Evolutionary conservation across 1,284 basidiomycete species (phyloP), one percentile per base, ranked within the genome.

Genomic region (Earliella scabrosa): DNA sequence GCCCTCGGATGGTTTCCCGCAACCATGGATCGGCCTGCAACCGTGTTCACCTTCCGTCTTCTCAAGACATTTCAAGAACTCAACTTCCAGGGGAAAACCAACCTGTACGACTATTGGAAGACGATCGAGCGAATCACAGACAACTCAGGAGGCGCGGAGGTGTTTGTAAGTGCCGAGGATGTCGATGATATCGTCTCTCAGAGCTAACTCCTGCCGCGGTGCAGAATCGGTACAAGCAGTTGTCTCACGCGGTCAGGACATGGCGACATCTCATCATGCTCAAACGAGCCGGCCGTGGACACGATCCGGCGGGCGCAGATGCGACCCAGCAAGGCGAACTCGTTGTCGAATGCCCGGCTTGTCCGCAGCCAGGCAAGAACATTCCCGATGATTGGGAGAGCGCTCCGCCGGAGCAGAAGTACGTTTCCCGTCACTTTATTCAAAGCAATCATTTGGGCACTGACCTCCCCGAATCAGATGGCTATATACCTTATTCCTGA

Each of bases 401-500:
- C 4, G 56, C 48, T 0, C 50, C 60, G 4, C 34, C 54, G 1
- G 40, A 63, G 7, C 34, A 31, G 35, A 24, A 29, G 64, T 66
- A 56, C 18, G 50, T 45, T 10, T 39, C 21, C 20, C 14, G 18
- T 16, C 41, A n/a, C n/a, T n/a, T n/a, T n/a, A n/a, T n/a, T n/a
- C n/a, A n/a, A n/a, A n/a, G n/a, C n/a, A n/a, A n/a, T n/a, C n/a
- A n/a, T n/a, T n/a, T n/a, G n/a, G n/a, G n/a, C n/a, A n/a, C n/a
- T n/a, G 24, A 14, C 45, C 11, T n/a, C 36, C 9, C 5, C 2
- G 9, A 13, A 34, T 10, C 31, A 65, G 68, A 10, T 71, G 58
- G 56, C 52, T 71, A 0, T 68, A 68, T 47, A 57, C 58, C 5
- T 50, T 70, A 0, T 67, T 67, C 32, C 43, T 71, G 6, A 65